Evolutionary conservation across 139 green algal genomes (phyloP).

Genomic region (Picochlorum costavermella): DNA sequence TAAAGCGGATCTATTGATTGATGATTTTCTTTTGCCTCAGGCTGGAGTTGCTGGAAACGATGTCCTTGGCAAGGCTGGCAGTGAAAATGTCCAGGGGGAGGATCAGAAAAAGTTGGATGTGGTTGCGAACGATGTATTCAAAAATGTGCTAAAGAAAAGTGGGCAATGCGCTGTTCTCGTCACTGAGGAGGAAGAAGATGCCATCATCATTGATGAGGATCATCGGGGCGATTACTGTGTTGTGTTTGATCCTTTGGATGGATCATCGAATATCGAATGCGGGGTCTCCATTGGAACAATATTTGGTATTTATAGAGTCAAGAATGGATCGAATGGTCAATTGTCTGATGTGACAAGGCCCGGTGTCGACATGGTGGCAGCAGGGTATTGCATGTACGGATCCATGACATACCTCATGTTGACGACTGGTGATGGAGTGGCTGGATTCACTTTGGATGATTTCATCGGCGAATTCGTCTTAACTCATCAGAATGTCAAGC

Average conservation of each 20-base stretch:
- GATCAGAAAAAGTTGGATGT: constrained; percentile 69
- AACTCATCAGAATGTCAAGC: constrained; percentile 31
- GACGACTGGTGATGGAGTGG: constrained; percentile 32
- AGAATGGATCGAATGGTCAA: constrained; percentile 7
- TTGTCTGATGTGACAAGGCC: constrained; percentile 31
- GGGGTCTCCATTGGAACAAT: constrained; percentile 52
- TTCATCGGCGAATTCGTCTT: constrained; percentile 53
- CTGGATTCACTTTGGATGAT: constrained; percentile 60
- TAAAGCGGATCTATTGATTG: background rate
- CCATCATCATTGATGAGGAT: constrained; percentile 31
- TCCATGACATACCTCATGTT: constrained; percentile 53
- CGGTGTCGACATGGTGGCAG: constrained; percentile 46
- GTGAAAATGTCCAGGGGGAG: constrained; percentile 49
- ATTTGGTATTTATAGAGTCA: constrained; percentile 51
- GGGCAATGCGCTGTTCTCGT: constrained; percentile 49
- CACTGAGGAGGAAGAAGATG: constrained; percentile 53
- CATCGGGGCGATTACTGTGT: constrained; percentile 45
- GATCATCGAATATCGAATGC: constrained; percentile 62
- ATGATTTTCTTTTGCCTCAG: constrained; percentile 7
- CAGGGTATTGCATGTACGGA: constrained; percentile 67
- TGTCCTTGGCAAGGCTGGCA: constrained; percentile 47
- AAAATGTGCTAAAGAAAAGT: constrained; percentile 43
- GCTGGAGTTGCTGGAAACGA: constrained; percentile 40
- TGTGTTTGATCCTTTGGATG: constrained; percentile 61
- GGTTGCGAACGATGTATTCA: constrained; percentile 62